These are phyloP conservation scores for Monosporascus sp. DNA, from an alignment of 2,329 filamentous ascomycete species.

Conservation along the genomic window DNA sequence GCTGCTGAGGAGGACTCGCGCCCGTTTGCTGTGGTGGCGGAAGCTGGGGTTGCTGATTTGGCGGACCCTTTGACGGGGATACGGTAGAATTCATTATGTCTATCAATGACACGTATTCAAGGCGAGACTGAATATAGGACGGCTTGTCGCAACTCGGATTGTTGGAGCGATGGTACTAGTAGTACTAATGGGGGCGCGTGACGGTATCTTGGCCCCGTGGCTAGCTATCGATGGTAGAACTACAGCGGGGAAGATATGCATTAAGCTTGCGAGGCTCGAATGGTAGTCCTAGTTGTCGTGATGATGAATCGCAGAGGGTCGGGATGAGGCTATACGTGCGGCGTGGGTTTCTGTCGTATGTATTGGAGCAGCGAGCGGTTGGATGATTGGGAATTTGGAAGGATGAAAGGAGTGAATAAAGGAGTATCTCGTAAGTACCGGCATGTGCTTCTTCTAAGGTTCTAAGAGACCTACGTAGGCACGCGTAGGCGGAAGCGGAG, in stretches of 20 bases:
- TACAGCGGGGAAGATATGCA: not conserved
- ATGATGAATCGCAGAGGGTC: not conserved
- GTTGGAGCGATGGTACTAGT: not conserved
- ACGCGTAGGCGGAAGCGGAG: no score
- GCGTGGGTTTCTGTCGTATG: not conserved
- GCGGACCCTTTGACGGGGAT: slow-evolving; percentile 22
- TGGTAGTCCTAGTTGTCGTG: not conserved
- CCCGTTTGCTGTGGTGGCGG: slow-evolving; percentile 3
- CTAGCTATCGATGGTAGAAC: not conserved
- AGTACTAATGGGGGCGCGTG: not conserved
- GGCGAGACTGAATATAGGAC: slow-evolving; percentile 10
- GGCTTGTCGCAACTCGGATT: not conserved
- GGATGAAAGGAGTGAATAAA: not conserved
- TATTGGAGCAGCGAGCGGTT: not conserved
- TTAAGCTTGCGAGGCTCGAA: not conserved
- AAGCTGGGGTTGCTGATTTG: slow-evolving; percentile 2
- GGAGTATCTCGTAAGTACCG: not conserved
- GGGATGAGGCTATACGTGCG: not conserved
- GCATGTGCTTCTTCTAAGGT: not conserved
- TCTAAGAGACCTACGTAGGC: no score
- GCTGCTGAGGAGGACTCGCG: slow-evolving; percentile 21
- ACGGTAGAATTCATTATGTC: slow-evolving; percentile 28
- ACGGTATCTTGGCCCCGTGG: not conserved
- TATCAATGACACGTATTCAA: slow-evolving; percentile 24
- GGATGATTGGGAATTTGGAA: not conserved